phyloP scores from a whole-genome alignment of 1,284 basidiomycete genomes.

The Inonotus hispidus region DNA sequence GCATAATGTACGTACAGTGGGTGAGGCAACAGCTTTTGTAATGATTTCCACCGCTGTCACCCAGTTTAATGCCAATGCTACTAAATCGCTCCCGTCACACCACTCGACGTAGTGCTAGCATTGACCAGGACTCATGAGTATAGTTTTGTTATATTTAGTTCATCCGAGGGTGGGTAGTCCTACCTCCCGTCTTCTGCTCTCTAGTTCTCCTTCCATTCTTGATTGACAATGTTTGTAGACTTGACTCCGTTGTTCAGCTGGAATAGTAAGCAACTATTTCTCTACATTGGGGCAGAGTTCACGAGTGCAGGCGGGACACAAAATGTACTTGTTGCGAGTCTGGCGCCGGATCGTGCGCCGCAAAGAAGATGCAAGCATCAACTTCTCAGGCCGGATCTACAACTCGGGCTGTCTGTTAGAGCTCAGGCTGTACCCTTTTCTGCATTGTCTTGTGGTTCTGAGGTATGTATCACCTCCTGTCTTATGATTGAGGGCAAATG shows the following conservation, averaged over 20 bases:
- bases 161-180: constrained; percentile 57
- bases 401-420: constrained; percentile 79
- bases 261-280: constrained; percentile 94
- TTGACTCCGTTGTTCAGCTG: constrained; percentile 80
- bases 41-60: no score
- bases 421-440: constrained; percentile 56
- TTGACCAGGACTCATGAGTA: constrained; percentile 66
- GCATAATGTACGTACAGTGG: no score
- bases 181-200: not conserved
- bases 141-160: constrained; percentile 72
- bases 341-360: constrained; percentile 89
- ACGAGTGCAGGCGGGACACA: constrained; percentile 64
- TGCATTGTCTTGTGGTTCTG: not conserved
- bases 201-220: not conserved
- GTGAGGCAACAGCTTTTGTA: no score
- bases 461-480: no score
- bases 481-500: no score
- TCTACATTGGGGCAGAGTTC: constrained; percentile 80
- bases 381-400: constrained; percentile 62
- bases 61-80: no score
- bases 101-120: no score
- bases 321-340: constrained; percentile 81
- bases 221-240: constrained; percentile 40
- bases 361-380: constrained; percentile 70
- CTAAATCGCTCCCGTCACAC: no score